Percentiles rank a stretch among this genome's conserved stretches.
phyloP scores from a whole-genome alignment of 2,329 filamentous ascomycete species.

The Sarocladiaceae sp. region DNA sequence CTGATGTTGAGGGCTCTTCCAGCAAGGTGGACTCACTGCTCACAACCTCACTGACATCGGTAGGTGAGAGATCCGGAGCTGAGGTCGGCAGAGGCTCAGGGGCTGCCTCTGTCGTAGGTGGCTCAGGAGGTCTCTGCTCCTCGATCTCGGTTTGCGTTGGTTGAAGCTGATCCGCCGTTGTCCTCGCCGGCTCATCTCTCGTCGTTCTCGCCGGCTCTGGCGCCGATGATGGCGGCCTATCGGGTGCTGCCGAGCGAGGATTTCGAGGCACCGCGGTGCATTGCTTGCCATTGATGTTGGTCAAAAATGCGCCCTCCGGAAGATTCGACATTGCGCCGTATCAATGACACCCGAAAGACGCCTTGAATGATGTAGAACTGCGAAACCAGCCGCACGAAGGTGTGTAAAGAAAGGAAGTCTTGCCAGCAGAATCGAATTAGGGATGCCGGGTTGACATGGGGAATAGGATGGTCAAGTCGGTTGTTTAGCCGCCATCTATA shows the following conservation, averaged over 20 bases:
- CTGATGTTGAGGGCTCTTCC: conserved; percentile 4
- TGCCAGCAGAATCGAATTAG: conserved; percentile 6
- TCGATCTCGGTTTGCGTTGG: conserved; percentile 29
- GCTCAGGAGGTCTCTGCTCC: not conserved
- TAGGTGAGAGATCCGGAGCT: not conserved
- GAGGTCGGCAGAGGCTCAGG: conserved; percentile 4
- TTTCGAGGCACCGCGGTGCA: conserved; percentile 47
- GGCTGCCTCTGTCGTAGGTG: not conserved
- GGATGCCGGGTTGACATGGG: conserved; percentile 33
- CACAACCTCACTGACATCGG: conserved; percentile 3
- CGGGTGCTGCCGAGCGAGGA: conserved; percentile 3
- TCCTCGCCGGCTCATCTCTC: not conserved
- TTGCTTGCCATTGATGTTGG: conserved; percentile 41
- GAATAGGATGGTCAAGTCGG: conserved; percentile 7
- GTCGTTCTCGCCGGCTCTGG: not conserved
- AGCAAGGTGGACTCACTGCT: conserved; percentile 6
- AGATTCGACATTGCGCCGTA: conserved; percentile 30
- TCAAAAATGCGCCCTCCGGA: conserved; percentile 41
- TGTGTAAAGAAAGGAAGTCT: conserved; percentile 8
- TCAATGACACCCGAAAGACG: conserved; percentile 22
- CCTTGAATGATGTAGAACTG: not conserved
- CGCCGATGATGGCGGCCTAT: conserved; percentile 13
- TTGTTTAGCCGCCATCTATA: conserved; percentile 8
- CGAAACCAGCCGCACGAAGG: conserved; percentile 36
- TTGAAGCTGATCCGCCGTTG: conserved; percentile 14